Percentiles rank a stretch among this genome's conserved stretches.
These are phyloP conservation scores for Physaria fendleri DNA, from an alignment of 345 rosid genomes.

Conservation along the genomic window DNA sequence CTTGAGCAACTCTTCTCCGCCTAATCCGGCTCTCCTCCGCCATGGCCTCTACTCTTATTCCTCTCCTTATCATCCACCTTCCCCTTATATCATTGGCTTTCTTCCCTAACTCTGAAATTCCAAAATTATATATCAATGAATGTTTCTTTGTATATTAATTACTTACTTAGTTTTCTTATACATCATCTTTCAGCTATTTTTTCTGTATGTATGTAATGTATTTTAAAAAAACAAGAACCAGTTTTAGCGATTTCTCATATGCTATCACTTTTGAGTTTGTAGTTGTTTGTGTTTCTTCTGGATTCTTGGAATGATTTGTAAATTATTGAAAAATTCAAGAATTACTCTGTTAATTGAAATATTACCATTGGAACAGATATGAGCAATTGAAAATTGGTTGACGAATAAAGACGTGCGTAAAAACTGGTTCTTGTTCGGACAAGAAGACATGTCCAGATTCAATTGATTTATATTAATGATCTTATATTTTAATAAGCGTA, in stretches of 20 bases:
- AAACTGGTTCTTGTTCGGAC: neutral
- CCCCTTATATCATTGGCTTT: constrained; percentile 9
- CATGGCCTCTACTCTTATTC: neutral
- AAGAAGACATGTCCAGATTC: neutral
- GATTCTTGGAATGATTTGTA: neutral
- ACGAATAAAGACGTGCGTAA: constrained; percentile 2
- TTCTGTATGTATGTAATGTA: neutral
- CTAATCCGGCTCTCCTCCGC: neutral
- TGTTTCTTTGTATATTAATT: neutral
- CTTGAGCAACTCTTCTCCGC: constrained; percentile 2
- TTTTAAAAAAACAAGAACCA: neutral
- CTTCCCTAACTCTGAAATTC: neutral
- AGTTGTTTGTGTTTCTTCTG: neutral
- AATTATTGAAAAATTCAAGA: neutral
- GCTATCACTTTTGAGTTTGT: neutral
- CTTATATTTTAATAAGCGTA: neutral
- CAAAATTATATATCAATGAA: neutral
- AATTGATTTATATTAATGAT: neutral
- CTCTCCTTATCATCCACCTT: neutral
- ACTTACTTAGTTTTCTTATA: neutral
- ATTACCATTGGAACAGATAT: neutral
- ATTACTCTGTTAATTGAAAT: neutral
- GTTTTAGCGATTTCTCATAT: neutral
- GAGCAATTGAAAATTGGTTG: neutral
- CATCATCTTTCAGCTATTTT: neutral